phyloP scores from a whole-genome alignment of 192 early-diverging fungal genomes.

The Backusella macrospora region DNA sequence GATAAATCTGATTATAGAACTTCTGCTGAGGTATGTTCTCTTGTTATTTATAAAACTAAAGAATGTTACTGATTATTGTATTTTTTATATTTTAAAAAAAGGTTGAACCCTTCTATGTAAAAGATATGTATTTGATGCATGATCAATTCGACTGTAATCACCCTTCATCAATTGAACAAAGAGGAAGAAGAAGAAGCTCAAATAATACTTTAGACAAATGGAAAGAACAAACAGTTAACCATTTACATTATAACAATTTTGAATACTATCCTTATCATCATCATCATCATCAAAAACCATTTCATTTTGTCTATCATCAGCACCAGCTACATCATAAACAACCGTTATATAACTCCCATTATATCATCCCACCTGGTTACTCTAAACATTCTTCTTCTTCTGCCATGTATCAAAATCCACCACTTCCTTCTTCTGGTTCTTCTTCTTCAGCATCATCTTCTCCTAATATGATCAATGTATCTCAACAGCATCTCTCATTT shows the following conservation, averaged over 20 bases:
- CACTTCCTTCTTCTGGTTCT: neutral
- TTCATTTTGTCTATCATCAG: neutral
- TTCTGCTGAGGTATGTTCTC: neutral
- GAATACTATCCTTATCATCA: neutral
- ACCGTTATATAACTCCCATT: neutral
- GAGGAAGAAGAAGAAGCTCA: no score
- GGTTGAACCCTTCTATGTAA: neutral
- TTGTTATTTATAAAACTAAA: no score
- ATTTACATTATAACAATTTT: neutral
- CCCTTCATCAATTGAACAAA: neutral
- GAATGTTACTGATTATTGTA: no score
- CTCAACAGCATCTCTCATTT: neutral
- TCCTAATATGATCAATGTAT: neutral
- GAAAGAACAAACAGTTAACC: neutral
- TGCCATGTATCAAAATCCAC: neutral
- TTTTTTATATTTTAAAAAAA: neutral
- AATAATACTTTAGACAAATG: neutral
- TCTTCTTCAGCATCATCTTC: neutral
- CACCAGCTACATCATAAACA: neutral
- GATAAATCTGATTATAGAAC: neutral
- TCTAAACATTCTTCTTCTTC: neutral
- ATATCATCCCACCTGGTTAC: neutral
- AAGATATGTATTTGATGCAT: neutral
- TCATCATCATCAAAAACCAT: neutral
- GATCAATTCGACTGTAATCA: neutral